Evolutionary conservation across 495 filamentous ascomycete species (phyloP).

Genomic region (Neurospora cerealis): DNA sequence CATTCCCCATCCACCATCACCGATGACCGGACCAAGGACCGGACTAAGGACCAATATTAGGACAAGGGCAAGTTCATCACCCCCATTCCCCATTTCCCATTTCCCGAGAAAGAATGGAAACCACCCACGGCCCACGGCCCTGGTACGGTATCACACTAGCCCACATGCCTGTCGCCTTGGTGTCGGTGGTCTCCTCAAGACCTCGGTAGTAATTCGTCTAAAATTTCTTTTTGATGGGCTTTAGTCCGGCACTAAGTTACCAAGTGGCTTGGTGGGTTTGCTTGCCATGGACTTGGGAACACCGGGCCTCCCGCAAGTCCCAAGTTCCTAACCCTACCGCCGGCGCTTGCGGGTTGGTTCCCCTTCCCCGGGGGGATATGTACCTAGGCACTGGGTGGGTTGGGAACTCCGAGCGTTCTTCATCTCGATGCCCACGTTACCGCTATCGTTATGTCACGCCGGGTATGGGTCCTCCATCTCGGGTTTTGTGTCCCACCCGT

Average conservation of each 20-base stretch:
- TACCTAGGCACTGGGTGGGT: not conserved
- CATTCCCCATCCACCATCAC: not conserved
- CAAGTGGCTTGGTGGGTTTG: not conserved
- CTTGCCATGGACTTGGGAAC: not conserved
- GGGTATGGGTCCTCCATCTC: too few relatives aligned
- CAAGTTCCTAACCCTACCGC: not conserved
- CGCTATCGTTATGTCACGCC: not conserved
- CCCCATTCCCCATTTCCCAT: not conserved
- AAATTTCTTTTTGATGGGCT: not conserved
- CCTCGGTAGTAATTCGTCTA: not conserved
- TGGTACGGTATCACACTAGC: not conserved
- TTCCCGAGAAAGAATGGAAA: not conserved
- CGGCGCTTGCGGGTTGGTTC: not conserved
- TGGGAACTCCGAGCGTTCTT: not conserved
- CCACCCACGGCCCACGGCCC: not conserved
- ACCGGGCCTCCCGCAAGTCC: not conserved
- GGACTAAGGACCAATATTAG: not conserved
- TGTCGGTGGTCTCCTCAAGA: not conserved
- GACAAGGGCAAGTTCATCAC: not conserved
- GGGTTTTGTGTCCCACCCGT: too few relatives aligned
- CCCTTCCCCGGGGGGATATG: too few relatives aligned
- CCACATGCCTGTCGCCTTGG: not conserved
- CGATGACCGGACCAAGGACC: not conserved
- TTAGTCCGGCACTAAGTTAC: not conserved
- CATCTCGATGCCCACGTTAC: not conserved